These are phyloP conservation scores for Lachnum nothofagi DNA, from an alignment of 2,329 filamentous ascomycete species.

Conservation along the genomic window DNA sequence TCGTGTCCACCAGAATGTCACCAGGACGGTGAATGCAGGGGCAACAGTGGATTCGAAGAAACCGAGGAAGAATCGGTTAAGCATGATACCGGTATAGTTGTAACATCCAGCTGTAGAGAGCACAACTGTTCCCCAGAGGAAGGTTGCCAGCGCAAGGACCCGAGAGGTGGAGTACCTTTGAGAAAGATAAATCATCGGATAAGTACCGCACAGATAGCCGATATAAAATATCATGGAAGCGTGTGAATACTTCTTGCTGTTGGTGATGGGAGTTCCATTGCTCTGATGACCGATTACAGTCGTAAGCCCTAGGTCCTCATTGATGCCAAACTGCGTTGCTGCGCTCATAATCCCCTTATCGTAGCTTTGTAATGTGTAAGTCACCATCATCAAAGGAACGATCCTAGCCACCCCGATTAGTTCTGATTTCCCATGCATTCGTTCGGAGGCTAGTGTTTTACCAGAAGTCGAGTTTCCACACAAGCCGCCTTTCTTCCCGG, in stretches of 20 bases:
- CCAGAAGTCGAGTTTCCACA: constrained; percentile 18
- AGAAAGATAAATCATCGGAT: constrained; percentile 31
- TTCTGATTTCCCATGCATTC: too few species aligned
- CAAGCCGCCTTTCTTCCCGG: constrained; percentile 11
- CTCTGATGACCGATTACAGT: constrained; percentile 12
- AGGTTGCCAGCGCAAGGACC: constrained; percentile 30
- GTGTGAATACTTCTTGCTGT: constrained; percentile 32
- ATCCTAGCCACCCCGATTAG: constrained; percentile 10
- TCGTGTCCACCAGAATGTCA: constrained; percentile 35
- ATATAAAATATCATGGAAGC: constrained; percentile 35
- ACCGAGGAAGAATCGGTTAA: constrained; percentile 36
- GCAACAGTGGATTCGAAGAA: constrained; percentile 35
- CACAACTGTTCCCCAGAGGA: constrained; percentile 33
- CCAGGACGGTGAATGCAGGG: constrained; percentile 35
- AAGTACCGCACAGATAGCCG: constrained; percentile 32
- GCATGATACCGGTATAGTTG: constrained; percentile 32
- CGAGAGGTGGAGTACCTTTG: constrained; percentile 30
- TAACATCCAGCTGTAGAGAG: constrained; percentile 29
- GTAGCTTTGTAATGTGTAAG: constrained; percentile 34
- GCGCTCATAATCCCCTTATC: constrained; percentile 27
- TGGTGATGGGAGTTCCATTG: constrained; percentile 17
- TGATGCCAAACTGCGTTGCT: constrained; percentile 32
- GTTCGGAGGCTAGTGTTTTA: constrained; percentile 1
- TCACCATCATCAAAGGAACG: constrained; percentile 23
- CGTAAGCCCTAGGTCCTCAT: constrained; percentile 24